Percentiles rank a stretch among this genome's conserved stretches.
phyloP scores from a whole-genome alignment of 2,329 filamentous ascomycete species.

The Tolypocladium sp. region DNA sequence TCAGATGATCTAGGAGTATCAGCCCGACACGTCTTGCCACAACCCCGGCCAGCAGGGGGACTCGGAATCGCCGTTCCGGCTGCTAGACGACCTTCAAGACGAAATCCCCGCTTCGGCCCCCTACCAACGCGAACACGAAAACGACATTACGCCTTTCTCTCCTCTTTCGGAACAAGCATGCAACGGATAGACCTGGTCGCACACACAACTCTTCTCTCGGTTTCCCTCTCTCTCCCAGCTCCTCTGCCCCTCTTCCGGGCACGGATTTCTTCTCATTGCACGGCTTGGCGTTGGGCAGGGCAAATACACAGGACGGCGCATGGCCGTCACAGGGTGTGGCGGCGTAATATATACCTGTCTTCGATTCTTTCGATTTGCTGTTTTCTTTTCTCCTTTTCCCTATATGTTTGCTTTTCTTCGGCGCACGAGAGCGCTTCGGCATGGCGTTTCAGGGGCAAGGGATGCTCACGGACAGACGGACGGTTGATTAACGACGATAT shows the following conservation, averaged over 20 bases:
- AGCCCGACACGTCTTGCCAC: neutral
- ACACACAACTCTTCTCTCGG: neutral
- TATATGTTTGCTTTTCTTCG: neutral
- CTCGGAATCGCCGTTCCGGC: neutral
- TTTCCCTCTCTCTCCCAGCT: conserved; percentile 1
- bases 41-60: neutral
- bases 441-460: neutral
- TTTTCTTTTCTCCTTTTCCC: neutral
- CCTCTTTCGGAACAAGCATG: neutral
- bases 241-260: neutral
- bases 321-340: neutral
- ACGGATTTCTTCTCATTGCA: conserved; percentile 3
- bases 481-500: neutral
- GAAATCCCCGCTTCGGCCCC: neutral
- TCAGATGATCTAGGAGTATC: conserved; percentile 26
- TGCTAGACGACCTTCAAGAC: neutral
- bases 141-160: neutral
- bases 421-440: neutral
- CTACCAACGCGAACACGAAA: neutral
- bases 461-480: neutral
- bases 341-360: neutral
- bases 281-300: neutral
- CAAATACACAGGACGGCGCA: neutral
- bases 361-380: neutral
- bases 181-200: neutral